Conservation (phyloP, 495 filamentous ascomycete genomes). For the Aspergillus ostianus region DNA sequence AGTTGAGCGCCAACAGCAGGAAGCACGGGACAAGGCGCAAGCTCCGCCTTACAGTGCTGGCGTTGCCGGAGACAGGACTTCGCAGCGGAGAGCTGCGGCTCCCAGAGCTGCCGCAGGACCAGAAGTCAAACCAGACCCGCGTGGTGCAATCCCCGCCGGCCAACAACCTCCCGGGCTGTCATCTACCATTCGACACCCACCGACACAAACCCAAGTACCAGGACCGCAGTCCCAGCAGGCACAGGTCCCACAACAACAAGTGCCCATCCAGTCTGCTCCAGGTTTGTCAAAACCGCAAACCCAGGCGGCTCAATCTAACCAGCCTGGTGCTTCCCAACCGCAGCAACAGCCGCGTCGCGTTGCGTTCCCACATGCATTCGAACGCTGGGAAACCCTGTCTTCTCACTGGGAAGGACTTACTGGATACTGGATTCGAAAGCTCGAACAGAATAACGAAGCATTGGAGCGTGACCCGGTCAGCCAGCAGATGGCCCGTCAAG, state of each 20-base stretch:
- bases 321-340: conserved; percentile 10
- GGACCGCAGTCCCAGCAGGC: conserved; percentile 16
- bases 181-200: conserved; percentile 13
- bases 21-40: conserved; percentile 47
- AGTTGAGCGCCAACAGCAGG: conserved; percentile 51
- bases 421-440: conserved; percentile 90
- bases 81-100: conserved; percentile 40
- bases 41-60: conserved; percentile 52
- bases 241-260: conserved; percentile 9
- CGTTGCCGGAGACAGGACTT: conserved; percentile 50
- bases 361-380: conserved; percentile 92
- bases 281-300: conserved; percentile 25
- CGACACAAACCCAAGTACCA: conserved; percentile 14
- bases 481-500: conserved; percentile 86
- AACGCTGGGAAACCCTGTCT: conserved; percentile 93
- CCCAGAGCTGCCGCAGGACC: conserved; percentile 25
- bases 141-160: conserved; percentile 8
- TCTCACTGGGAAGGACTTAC: conserved; percentile 98
- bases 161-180: conserved; percentile 12
- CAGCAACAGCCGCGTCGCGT: conserved; percentile 36
- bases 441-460: conserved; percentile 86
- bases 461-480: conserved; percentile 77
- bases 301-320: conserved; percentile 15
- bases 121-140: conserved; percentile 21
- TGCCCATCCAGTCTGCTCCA: conserved; percentile 4